Conservation (phyloP, 179 eudicot species). For the Beta corolliflora region DNA sequence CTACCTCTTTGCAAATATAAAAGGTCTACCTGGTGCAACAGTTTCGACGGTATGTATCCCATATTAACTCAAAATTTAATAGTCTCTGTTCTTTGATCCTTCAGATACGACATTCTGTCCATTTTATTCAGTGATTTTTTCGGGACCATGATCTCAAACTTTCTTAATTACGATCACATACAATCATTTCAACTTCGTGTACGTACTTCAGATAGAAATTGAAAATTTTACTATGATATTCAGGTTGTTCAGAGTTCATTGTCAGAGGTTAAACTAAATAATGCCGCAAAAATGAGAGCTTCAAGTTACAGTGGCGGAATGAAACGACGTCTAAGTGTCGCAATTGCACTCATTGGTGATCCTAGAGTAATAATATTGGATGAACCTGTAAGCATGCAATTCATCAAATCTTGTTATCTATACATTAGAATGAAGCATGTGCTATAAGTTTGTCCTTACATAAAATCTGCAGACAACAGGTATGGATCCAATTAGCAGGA, state of each 20-base stretch:
- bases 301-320: slow-evolving; percentile 97
- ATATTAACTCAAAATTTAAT: not conserved
- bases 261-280: slow-evolving; percentile 68
- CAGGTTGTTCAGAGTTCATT: slow-evolving; percentile 71
- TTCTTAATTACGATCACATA: not conserved
- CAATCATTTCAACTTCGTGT: slow-evolving; percentile 2
- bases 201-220: not conserved
- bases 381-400: slow-evolving; percentile 71
- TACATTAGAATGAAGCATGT: not conserved
- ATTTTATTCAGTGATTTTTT: not conserved
- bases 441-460: not conserved
- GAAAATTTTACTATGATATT: not conserved
- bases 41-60: slow-evolving; percentile 45
- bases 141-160: not conserved
- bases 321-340: slow-evolving; percentile 97
- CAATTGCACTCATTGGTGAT: slow-evolving; percentile 92
- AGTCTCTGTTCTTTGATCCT: not conserved
- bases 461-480: slow-evolving; percentile 73
- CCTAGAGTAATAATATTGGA: slow-evolving; percentile 89
- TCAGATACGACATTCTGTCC: not conserved
- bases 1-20: slow-evolving; percentile 76
- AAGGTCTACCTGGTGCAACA: slow-evolving; percentile 70
- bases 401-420: not conserved
- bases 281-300: slow-evolving; percentile 76
- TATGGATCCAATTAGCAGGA: slow-evolving; percentile 96